Percentiles rank a stretch among this genome's conserved stretches.
phyloP scores from a whole-genome alignment of 176 grass and related monocot genomes.

The Oryza punctata region DNA sequence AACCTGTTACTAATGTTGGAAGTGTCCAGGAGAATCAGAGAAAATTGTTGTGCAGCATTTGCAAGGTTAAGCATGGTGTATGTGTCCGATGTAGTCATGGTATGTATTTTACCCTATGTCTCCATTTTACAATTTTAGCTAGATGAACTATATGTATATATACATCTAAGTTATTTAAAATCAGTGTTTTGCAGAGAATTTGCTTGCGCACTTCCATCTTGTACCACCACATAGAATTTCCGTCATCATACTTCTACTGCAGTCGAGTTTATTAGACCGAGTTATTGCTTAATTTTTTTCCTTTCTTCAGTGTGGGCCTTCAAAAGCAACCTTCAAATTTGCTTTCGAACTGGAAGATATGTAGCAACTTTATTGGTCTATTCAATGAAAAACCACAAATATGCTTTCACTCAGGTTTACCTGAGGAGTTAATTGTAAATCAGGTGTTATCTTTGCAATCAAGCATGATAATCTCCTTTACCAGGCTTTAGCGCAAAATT shows the following conservation, averaged over 20 bases:
- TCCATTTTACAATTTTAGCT: constrained; percentile 21
- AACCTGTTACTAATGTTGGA: constrained; percentile 62
- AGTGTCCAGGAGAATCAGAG: constrained; percentile 59
- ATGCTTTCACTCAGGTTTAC: neutral
- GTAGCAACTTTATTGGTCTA: neutral
- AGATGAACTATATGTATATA: neutral
- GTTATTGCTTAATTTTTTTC: constrained; percentile 5
- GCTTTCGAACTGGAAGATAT: neutral
- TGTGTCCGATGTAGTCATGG: constrained; percentile 98
- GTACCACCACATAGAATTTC: constrained; percentile 9
- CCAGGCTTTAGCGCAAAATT: neutral
- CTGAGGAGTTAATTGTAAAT: neutral
- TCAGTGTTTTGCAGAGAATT: constrained; percentile 19
- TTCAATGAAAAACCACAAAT: constrained; percentile 11
- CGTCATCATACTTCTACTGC: neutral
- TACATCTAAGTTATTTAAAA: neutral
- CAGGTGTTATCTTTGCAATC: neutral
- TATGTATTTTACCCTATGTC: constrained; percentile 47
- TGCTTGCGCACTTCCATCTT: neutral
- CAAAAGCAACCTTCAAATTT: constrained; percentile 7
- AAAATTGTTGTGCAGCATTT: constrained; percentile 82
- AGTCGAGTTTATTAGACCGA: neutral
- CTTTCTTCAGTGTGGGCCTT: constrained; percentile 1
- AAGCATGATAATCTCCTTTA: no score
- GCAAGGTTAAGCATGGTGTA: constrained; percentile 95